Percentiles rank a stretch among this genome's conserved stretches.
Conservation (phyloP, 108 stramenopile genomes). For the Stephanodiscus triporus region DNA sequence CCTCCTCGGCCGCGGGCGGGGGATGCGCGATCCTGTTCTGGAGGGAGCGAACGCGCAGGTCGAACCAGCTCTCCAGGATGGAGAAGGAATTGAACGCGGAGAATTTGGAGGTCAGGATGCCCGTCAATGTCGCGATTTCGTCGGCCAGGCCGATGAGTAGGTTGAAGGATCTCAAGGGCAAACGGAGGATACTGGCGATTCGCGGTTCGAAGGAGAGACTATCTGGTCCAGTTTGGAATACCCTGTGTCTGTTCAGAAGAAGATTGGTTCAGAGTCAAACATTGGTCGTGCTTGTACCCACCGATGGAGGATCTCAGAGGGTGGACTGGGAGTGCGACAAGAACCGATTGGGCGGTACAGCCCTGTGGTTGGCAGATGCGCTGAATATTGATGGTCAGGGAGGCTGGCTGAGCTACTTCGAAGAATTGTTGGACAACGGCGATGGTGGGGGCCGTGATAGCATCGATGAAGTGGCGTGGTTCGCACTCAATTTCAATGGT, state of each 20-base stretch:
- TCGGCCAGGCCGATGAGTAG: slow-evolving; percentile 12
- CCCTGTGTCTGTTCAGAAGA: slow-evolving; percentile 49
- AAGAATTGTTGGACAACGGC: slow-evolving; percentile 41
- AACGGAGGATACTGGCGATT: slow-evolving; percentile 61
- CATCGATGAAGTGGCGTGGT: slow-evolving; percentile 63
- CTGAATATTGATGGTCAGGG: slow-evolving; percentile 26
- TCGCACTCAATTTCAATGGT: slow-evolving; percentile 76
- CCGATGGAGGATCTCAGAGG: slow-evolving; percentile 59
- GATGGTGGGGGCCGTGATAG: slow-evolving; percentile 10
- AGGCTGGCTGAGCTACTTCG: slow-evolving; percentile 67
- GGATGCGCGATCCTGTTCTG: slow-evolving; percentile 55
- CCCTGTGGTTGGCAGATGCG: slow-evolving; percentile 67
- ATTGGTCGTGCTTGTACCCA: slow-evolving; percentile 63
- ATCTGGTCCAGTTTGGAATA: slow-evolving; percentile 32
- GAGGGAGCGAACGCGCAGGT: slow-evolving; percentile 64
- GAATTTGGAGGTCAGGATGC: slow-evolving; percentile 55
- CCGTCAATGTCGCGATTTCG: slow-evolving; percentile 51
- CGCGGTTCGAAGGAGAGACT: slow-evolving; percentile 57
- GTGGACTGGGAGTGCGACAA: slow-evolving; percentile 52
- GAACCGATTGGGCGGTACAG: slow-evolving; percentile 18
- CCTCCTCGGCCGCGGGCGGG: slow-evolving; percentile 34
- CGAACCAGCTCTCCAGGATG: slow-evolving; percentile 69
- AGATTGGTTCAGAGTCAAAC: slow-evolving; percentile 65
- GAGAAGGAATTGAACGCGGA: slow-evolving; percentile 83
- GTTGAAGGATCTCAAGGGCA: slow-evolving; percentile 37